Base-by-base conservation (phyloP, 1,284 basidiomycete genomes). In the Erythrobasidium hasegawianum region DNA sequence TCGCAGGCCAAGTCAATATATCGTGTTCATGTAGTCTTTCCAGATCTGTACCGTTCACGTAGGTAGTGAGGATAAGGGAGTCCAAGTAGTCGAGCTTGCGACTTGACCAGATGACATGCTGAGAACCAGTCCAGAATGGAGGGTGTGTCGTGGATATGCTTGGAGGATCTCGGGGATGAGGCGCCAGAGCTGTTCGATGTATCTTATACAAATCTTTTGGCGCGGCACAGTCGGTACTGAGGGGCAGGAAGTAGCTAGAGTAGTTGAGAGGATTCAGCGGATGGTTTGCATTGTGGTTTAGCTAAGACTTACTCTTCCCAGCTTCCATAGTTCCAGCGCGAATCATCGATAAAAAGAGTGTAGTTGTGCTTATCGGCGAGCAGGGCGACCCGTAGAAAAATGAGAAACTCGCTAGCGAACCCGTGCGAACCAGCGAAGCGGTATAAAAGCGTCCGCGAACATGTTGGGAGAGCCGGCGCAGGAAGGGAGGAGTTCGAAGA, bases 1-100 rank as follows among this genome's bases (percentile, higher is more conserved):
- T 16, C 11, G 33, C 5, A n/a, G 50, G 18, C 9, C 54, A 56
- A 13, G 20, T n/a, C 11, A 27, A 18, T 8, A 56, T 13, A 26
- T 72, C 71, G 4, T 45, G 9, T 4, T 40, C 29, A 53, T 72
- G 72, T 5, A 74, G 61, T 1, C 24, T 22, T 2, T 18, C 59
- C 41, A 74, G 39, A 11, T 59, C 16, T 0, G 13, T 22, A 1
- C 24, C 14, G 40, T 68, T 22, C 20, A 57, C 58, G 26, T 69
- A 69, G 1, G 69, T 49, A 1, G 55, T 55, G 1, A 71, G 41
- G 26, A 71, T 27, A 1, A 71, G 64, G n/a, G 40, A 24, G 50
- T 74, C 73, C 18, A 74, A 60, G 10, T 69, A 71, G 26, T 71
- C 68, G 29, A 73, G 59, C 53, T 71, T 68, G 11, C 73, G 68